Conservation (phyloP, 257 asterid species). For the Solanum chiquidenum region DNA sequence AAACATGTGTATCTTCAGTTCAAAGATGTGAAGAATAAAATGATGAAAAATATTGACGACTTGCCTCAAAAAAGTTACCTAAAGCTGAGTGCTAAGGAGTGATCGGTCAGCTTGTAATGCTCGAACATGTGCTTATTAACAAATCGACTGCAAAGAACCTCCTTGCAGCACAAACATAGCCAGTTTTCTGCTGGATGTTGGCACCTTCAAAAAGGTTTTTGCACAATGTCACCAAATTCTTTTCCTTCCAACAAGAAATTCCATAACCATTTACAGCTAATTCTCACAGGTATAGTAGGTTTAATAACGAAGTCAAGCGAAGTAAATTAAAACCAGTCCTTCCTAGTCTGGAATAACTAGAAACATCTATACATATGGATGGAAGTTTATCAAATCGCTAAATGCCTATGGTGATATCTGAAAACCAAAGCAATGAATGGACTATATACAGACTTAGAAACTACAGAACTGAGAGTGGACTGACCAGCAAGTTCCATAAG, state of each 20-base stretch:
- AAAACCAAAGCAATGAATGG: not conserved
- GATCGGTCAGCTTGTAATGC: conserved; percentile 45
- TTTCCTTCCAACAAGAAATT: not conserved
- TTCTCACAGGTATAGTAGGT: not conserved
- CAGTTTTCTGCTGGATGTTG: conserved; percentile 72
- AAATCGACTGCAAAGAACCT: conserved; percentile 82
- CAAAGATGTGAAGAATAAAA: not conserved
- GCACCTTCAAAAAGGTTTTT: conserved; percentile 33
- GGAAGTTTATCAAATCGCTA: not conserved
- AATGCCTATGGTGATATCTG: not conserved
- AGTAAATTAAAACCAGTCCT: not conserved
- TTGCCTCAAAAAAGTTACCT: conserved; percentile 24
- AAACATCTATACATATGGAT: not conserved
- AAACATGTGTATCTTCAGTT: not conserved
- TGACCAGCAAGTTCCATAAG: not conserved
- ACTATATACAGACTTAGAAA: not conserved
- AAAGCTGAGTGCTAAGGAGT: conserved; percentile 64
- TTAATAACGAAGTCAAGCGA: not conserved
- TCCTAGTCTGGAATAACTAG: not conserved
- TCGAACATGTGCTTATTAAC: conserved; percentile 92
- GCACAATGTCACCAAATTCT: not conserved
- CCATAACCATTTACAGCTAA: not conserved
- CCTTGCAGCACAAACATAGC: conserved; percentile 79
- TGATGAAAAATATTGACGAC: not conserved
- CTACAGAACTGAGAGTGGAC: not conserved